These are phyloP conservation scores for Myochromella boudieri DNA, from an alignment of 768 basidiomycete species.

Conservation along the genomic window DNA sequence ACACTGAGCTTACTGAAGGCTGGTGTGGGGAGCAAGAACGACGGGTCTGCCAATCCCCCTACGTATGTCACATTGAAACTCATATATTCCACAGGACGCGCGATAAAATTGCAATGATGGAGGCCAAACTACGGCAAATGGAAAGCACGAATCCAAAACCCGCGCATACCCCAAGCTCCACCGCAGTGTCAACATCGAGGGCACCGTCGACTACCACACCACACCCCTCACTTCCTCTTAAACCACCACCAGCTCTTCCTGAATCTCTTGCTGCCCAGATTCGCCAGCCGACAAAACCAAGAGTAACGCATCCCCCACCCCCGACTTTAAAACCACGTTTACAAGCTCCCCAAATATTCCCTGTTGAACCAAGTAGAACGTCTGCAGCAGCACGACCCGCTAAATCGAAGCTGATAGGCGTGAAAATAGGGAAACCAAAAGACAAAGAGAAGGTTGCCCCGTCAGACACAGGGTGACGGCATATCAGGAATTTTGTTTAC, in stretches of 20 bases:
- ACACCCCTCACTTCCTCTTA: slow-evolving; percentile 41
- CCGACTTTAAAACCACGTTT: too few species aligned
- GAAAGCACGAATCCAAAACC: slow-evolving; percentile 38
- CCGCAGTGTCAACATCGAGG: slow-evolving; percentile 5
- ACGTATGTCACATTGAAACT: neutral
- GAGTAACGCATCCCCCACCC: slow-evolving; percentile 21
- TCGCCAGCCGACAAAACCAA: slow-evolving; percentile 15
- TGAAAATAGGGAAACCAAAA: slow-evolving; percentile 39
- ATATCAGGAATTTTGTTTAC: too few species aligned
- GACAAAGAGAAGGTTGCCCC: slow-evolving; percentile 25
- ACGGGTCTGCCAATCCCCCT: slow-evolving; percentile 37
- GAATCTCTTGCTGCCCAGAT: slow-evolving; percentile 12
- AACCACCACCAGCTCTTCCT: slow-evolving; percentile 35
- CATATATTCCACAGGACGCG: slow-evolving; percentile 52
- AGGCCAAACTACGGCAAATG: slow-evolving; percentile 90
- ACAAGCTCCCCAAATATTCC: too few species aligned
- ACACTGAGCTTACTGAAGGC: slow-evolving; percentile 88
- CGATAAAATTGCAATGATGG: slow-evolving; percentile 92
- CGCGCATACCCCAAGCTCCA: slow-evolving; percentile 12
- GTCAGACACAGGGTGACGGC: too few species aligned
- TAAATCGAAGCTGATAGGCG: slow-evolving; percentile 34
- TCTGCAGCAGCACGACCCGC: slow-evolving; percentile 8
- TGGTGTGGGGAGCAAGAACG: slow-evolving; percentile 49
- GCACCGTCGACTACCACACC: slow-evolving; percentile 12
- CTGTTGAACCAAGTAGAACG: neutral